Base-by-base conservation (phyloP, 495 filamentous ascomycete species). In the Hypomontagnella monticulosa region DNA sequence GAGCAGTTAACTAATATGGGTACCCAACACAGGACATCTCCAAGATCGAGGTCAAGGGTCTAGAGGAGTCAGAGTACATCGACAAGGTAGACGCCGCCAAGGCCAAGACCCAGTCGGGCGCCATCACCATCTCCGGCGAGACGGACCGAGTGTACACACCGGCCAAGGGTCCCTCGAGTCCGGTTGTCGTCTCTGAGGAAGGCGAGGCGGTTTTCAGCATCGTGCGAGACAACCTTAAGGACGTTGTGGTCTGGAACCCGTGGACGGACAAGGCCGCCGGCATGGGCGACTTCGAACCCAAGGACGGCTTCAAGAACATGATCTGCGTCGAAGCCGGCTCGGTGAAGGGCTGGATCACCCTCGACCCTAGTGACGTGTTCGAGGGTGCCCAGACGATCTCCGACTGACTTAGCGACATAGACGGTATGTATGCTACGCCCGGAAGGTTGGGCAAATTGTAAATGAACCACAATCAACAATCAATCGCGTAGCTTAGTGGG, bases 231-330 rank as follows among this genome's bases (percentile, higher is more conserved):
- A 92, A 89, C 69, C 79, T 99, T 55, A 79, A 79, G 53, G 91
- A 98, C 52, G 89, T 93, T 32, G 93, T 97, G 1, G 91, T 99
- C 2, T 99, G 96, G 96, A 99, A 99, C 75, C 96, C 96, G 3
- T 97, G 95, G 93, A 81, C 82, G 30, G 91, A 92, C 53, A 94
- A 93, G 76, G 89, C 91, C 6, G 83, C 83, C 65, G 84, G 83
- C 0, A 93, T 98, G 83, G 88, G 80, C 33, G 95, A 99, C 70
- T 97, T 99, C 76, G 87, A 83, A 44, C 94, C 94, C 3, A 88
- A 92, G 69, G 91, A 93, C 57, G 95, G 92, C 18, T 97, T 88
- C 76, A 89, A 90, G 79, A 84, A 92, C 16, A 97, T 98, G 92
- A 78, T 99, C 48, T 97, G 94, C 76, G 86, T 98, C 44, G 96